A percentile compares a stretch with the other conserved stretches of the same genome.
Conservation (phyloP, 352 stramenopile genomes). For the Albugo laibachii region DNA sequence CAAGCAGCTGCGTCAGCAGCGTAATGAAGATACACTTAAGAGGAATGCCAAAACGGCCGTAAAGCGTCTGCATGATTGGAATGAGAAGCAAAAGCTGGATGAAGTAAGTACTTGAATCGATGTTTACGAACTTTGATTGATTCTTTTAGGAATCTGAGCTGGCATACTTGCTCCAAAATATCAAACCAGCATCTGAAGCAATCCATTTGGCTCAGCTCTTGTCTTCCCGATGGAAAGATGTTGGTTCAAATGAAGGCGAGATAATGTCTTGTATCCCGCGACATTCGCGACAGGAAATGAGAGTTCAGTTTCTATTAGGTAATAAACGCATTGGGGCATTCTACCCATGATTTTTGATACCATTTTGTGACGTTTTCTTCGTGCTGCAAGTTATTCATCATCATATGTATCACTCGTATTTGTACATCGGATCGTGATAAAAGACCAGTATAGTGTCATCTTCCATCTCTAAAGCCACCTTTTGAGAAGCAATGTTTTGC, state of each 20-base stretch:
- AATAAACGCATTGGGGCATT: conserved; percentile 30
- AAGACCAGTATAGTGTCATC: neutral
- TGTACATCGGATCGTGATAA: neutral
- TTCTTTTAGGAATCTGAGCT: conserved; percentile 10
- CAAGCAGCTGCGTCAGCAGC: conserved; percentile 14
- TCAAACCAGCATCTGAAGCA: conserved; percentile 12
- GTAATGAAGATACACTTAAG: conserved; percentile 13
- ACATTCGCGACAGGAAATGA: conserved; percentile 33
- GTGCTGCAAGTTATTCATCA: no score
- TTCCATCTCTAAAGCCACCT: neutral
- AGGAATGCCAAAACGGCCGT: conserved; percentile 19
- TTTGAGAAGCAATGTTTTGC: no score
- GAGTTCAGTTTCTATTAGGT: conserved; percentile 35
- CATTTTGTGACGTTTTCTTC: no score
- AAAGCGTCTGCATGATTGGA: conserved; percentile 25
- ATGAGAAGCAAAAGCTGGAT: conserved; percentile 15
- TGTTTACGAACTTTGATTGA: neutral
- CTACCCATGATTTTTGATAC: conserved; percentile 19
- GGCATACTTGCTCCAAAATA: conserved; percentile 7
- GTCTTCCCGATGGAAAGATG: no score
- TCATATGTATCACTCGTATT: no score
- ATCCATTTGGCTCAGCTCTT: no score
- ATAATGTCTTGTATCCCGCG: conserved; percentile 26
- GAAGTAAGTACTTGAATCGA: neutral
- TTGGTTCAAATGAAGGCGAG: conserved; percentile 19